Conservation (phyloP, 352 stramenopile species). For the Pythium vanterpoolii region DNA sequence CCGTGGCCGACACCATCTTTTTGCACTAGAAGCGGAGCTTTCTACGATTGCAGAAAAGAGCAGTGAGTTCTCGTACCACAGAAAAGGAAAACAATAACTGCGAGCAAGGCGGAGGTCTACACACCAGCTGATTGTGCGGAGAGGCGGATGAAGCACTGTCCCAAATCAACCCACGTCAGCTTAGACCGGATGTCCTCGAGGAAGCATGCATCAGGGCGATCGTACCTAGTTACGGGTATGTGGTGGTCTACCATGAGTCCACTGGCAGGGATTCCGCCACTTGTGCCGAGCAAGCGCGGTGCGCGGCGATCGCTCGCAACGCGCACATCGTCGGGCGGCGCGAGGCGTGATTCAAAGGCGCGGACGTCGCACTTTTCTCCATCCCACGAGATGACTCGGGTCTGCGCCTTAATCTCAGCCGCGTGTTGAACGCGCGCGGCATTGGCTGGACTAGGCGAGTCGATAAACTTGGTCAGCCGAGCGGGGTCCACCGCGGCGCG, state of each 20-base stretch:
- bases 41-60: constrained; percentile 9
- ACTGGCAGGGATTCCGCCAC: constrained; percentile 6
- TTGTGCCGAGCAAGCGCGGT: constrained; percentile 16
- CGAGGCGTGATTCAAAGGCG: constrained; percentile 35
- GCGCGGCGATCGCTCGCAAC: constrained; percentile 11
- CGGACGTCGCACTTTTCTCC: constrained; percentile 53
- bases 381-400: constrained; percentile 48
- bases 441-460: constrained; percentile 46
- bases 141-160: not conserved
- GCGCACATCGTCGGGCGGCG: constrained; percentile 16
- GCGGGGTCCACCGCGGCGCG: constrained; percentile 39
- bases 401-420: constrained; percentile 35
- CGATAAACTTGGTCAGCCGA: constrained; percentile 59
- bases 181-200: not conserved
- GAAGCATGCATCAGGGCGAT: too few species aligned
- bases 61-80: not conserved
- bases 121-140: constrained; percentile 2
- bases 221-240: constrained; percentile 10
- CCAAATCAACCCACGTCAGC: not conserved
- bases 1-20: constrained; percentile 45
- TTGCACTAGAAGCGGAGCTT: constrained; percentile 41
- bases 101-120: not conserved
- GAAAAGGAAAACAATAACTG: not conserved
- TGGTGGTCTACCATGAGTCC: constrained; percentile 22
- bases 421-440: constrained; percentile 16